Evolutionary conservation across 2,329 filamentous ascomycete species (phyloP).

Genomic region (Botrytis elliptica): DNA sequence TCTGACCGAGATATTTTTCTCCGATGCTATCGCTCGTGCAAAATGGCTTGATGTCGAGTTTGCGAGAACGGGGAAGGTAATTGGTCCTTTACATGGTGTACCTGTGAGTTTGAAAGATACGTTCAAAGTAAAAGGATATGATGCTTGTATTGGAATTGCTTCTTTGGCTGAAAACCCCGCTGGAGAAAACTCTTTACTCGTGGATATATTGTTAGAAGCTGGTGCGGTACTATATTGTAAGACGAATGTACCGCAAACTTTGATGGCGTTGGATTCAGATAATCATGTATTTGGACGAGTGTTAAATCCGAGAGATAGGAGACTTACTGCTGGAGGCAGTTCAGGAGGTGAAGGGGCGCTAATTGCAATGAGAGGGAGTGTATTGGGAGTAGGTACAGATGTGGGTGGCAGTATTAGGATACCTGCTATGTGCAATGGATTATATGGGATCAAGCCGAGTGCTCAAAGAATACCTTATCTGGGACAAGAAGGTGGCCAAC

Average conservation of each 20-base stretch:
- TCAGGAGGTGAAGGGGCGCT: constrained; percentile 62
- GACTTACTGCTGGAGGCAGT: constrained; percentile 59
- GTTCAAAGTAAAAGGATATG: neutral
- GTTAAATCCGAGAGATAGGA: constrained; percentile 60
- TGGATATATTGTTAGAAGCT: neutral
- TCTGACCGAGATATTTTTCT: neutral
- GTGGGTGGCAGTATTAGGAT: constrained; percentile 50
- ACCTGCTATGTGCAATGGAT: constrained; percentile 50
- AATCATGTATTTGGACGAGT: constrained; percentile 63
- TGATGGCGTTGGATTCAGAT: constrained; percentile 54
- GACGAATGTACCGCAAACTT: constrained; percentile 64
- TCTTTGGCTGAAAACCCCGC: neutral
- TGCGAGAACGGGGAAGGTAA: neutral
- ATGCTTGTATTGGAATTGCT: neutral
- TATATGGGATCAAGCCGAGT: constrained; percentile 52
- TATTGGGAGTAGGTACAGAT: constrained; percentile 62
- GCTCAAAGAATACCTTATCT: constrained; percentile 44
- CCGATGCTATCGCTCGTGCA: neutral
- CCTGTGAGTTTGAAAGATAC: neutral
- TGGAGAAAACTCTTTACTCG: neutral
- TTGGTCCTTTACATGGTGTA: neutral
- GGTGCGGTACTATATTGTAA: constrained; percentile 52
- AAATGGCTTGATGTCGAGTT: neutral
- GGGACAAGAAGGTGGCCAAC: constrained; percentile 47
- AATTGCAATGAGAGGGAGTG: constrained; percentile 54